These are phyloP conservation scores for Fraxinus albicans DNA, from an alignment of 305 asterid species.

Conservation along the genomic window DNA sequence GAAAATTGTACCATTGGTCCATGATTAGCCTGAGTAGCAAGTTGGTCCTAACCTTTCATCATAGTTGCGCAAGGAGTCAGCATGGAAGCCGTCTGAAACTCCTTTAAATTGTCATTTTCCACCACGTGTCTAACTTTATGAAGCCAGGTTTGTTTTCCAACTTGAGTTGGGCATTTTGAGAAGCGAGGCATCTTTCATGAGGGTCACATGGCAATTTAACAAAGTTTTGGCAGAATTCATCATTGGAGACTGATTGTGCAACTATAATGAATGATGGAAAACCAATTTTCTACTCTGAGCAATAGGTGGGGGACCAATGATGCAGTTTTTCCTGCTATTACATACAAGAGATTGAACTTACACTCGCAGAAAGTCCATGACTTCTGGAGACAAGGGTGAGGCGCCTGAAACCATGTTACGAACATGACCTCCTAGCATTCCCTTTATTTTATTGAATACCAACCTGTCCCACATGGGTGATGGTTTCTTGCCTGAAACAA, in stretches of 20 bases:
- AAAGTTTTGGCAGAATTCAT: neutral
- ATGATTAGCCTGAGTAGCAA: neutral
- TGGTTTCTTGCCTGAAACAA: slow-evolving; percentile 50
- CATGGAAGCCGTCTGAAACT: neutral
- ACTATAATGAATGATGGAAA: neutral
- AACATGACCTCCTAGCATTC: slow-evolving; percentile 63
- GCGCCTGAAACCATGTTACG: slow-evolving; percentile 72
- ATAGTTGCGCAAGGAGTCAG: neutral
- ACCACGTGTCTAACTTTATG: neutral
- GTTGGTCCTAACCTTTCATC: neutral
- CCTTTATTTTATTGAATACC: slow-evolving; percentile 63
- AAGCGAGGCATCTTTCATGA: neutral
- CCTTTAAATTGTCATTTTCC: neutral
- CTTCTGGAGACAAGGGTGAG: slow-evolving; percentile 72
- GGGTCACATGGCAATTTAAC: neutral
- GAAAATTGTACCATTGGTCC: neutral
- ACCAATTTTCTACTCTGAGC: neutral
- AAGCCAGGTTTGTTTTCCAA: neutral
- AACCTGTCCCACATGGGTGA: slow-evolving; percentile 62
- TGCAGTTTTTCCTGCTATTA: neutral
- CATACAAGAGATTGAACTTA: slow-evolving; percentile 28
- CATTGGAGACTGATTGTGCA: neutral
- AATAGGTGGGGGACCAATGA: neutral
- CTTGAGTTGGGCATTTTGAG: neutral
- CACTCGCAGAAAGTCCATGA: slow-evolving; percentile 72